phyloP scores from a whole-genome alignment of 441 rosid species.

The Daphne laureola region DNA sequence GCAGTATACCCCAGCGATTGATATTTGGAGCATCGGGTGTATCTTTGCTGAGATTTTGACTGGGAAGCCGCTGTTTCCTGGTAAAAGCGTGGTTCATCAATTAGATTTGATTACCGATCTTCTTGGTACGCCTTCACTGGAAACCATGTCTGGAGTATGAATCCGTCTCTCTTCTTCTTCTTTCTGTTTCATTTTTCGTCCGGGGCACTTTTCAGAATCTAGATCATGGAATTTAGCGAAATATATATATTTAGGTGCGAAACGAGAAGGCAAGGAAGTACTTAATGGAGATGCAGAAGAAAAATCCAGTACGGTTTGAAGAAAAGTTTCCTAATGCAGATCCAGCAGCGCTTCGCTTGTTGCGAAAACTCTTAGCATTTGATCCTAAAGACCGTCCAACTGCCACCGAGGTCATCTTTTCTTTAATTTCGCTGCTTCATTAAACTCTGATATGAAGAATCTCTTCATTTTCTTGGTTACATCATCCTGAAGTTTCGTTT shows the following conservation, averaged over 20 bases:
- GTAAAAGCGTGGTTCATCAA: slow-evolving; percentile 96
- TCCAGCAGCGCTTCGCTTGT: slow-evolving; percentile 61
- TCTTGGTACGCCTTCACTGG: slow-evolving; percentile 83
- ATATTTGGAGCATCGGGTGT: slow-evolving; percentile 97
- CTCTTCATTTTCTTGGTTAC: neutral
- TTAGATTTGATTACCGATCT: slow-evolving; percentile 92
- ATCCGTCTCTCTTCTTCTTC: slow-evolving; percentile 7
- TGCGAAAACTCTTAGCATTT: slow-evolving; percentile 82
- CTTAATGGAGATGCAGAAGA: slow-evolving; percentile 79
- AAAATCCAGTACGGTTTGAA: slow-evolving; percentile 53
- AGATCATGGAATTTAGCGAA: neutral
- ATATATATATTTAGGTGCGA: slow-evolving; percentile 54
- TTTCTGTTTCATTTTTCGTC: neutral
- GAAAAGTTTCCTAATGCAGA: slow-evolving; percentile 86
- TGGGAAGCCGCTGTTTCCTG: slow-evolving; percentile 97
- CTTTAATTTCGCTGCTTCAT: too few species aligned
- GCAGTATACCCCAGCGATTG: slow-evolving; percentile 99
- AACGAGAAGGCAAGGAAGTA: slow-evolving; percentile 95
- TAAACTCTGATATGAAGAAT: slow-evolving; percentile 10
- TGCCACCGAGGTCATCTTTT: slow-evolving; percentile 53
- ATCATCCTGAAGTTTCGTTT: neutral
- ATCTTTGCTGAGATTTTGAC: slow-evolving; percentile 92
- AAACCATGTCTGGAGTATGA: slow-evolving; percentile 76
- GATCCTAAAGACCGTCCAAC: slow-evolving; percentile 93
- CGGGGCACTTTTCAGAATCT: slow-evolving; percentile 5